Evolutionary conservation across 2,329 filamentous ascomycete species (phyloP).

Genomic region (Gnomoniopsis sp.): DNA sequence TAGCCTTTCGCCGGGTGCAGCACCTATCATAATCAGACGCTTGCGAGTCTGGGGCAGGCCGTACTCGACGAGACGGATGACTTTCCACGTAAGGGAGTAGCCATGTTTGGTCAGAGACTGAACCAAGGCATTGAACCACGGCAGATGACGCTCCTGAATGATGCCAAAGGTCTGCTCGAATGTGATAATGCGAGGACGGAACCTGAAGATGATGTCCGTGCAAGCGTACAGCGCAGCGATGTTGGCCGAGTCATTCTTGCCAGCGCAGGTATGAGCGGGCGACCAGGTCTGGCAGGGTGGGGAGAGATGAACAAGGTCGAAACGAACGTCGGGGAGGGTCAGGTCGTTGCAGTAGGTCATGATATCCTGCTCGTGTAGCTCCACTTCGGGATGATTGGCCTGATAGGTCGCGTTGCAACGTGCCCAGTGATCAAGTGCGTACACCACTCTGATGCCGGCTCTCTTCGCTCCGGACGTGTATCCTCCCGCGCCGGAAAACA

Average conservation of each 20-base stretch:
- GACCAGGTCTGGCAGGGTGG: slow-evolving; percentile 79
- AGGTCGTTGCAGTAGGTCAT: slow-evolving; percentile 20
- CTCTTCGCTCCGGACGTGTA: slow-evolving; percentile 60
- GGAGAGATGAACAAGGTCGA: slow-evolving; percentile 69
- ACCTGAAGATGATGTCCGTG: slow-evolving; percentile 51
- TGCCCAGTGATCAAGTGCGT: slow-evolving; percentile 61
- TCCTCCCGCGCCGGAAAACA: slow-evolving; percentile 72
- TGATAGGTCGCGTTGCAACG: slow-evolving; percentile 56
- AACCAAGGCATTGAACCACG: slow-evolving; percentile 59
- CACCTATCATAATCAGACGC: slow-evolving; percentile 55
- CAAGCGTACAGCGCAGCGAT: slow-evolving; percentile 56
- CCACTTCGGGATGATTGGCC: slow-evolving; percentile 52
- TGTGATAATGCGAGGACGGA: slow-evolving; percentile 67
- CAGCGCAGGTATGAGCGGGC: slow-evolving; percentile 60
- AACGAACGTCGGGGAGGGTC: slow-evolving; percentile 35
- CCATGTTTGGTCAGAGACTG: slow-evolving; percentile 60
- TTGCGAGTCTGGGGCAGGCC: slow-evolving; percentile 47
- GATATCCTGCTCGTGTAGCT: slow-evolving; percentile 46
- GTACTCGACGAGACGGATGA: slow-evolving; percentile 52
- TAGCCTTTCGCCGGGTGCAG: slow-evolving; percentile 66
- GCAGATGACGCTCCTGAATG: slow-evolving; percentile 45
- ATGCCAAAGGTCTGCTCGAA: slow-evolving; percentile 78
- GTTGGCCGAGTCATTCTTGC: slow-evolving; percentile 64
- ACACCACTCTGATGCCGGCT: slow-evolving; percentile 55
- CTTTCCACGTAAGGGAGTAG: slow-evolving; percentile 69